Base-by-base conservation (phyloP, 2,329 filamentous ascomycete species). In the Emergomyces pasteurianus region DNA sequence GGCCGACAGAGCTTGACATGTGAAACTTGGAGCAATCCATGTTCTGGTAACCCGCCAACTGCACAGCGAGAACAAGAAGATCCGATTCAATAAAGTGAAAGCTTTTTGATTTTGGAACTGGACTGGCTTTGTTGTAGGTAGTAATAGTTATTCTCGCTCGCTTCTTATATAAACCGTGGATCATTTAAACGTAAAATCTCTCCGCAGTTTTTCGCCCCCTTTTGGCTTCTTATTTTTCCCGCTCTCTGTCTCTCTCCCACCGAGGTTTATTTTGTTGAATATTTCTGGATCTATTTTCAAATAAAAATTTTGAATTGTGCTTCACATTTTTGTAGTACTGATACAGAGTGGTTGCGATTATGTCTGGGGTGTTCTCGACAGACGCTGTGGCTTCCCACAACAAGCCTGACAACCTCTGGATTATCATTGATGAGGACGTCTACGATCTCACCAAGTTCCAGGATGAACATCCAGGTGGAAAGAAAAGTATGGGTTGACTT, bases 371-470 rank as follows among this genome's bases (percentile, higher is more conserved):
- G 36, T 96, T 96, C 74, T 88, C 86, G 60, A 81, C 86, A 66
- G 83, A 83, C 79, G 92, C 96, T 73, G 92, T 99, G 65, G 86
- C 92, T 72, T 85, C 88, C 77, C 92, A 97, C 77, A 96, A 90
- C 81, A 96, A 92, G 79, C 76, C 86, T 53, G 85, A 90, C 71
- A 87, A 86, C 72, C 81, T 96, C 63, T 97, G 86, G 84, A 89
- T 97, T 71, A 84, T 95, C 66, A 86, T 97, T 67, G 92, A 97
- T 67, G 88, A 92, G 69, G 92, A 97, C 75, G 92, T 97, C 67
- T 97, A 96, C 76, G 92, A 99, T 72, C 74, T 97, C 69, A 95
- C 91, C 68, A 91, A 86, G 71, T 92, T 92, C 74, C 87, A 90
- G 73, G 86, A 92, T 63, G 88, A 92, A 66, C 89, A 92, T 74